Evolutionary conservation across 31 red algal genomes (phyloP).

Genomic region (Porphyra umbilicalis): DNA sequence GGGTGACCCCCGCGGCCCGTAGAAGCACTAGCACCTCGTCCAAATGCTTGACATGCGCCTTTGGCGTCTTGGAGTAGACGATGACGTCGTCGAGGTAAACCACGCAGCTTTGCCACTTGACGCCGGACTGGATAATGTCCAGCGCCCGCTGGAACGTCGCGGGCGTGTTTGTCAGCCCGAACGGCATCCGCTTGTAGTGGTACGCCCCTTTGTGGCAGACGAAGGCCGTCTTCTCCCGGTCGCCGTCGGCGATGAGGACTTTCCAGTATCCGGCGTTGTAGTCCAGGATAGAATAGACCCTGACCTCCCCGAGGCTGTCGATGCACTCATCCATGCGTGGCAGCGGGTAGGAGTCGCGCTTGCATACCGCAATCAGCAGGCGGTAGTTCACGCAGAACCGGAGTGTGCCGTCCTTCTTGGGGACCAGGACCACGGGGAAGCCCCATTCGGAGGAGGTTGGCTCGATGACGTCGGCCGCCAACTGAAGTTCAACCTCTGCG

Average conservation of each 20-base stretch:
- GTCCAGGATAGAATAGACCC: conserved; percentile 1
- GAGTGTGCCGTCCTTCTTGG: conserved; percentile 2
- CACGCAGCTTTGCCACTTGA: background rate
- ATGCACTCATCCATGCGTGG: conserved; percentile 11
- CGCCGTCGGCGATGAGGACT: conserved; percentile 1
- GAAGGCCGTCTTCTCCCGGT: conserved; percentile 3
- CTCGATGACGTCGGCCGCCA: too few relatives aligned
- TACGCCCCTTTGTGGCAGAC: conserved; percentile 7
- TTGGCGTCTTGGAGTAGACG: conserved; percentile 2
- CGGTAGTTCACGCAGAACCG: conserved; percentile 9
- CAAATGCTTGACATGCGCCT: conserved; percentile 5
- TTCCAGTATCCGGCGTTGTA: conserved; percentile 7
- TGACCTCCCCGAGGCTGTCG: conserved; percentile 3
- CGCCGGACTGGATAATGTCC: background rate
- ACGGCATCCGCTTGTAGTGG: conserved; percentile 2
- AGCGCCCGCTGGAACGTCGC: conserved; percentile 17
- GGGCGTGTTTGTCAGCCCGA: conserved; percentile 11
- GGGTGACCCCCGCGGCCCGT: background rate
- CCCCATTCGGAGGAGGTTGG: too few relatives aligned
- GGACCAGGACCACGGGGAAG: background rate
- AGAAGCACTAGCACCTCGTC: background rate
- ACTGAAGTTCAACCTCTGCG: too few relatives aligned
- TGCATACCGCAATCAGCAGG: background rate
- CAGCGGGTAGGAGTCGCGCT: conserved; percentile 7
- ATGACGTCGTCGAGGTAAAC: background rate